Conservation (phyloP, 73 alveolate genomes). For the Paramecium sexaurelia region DNA sequence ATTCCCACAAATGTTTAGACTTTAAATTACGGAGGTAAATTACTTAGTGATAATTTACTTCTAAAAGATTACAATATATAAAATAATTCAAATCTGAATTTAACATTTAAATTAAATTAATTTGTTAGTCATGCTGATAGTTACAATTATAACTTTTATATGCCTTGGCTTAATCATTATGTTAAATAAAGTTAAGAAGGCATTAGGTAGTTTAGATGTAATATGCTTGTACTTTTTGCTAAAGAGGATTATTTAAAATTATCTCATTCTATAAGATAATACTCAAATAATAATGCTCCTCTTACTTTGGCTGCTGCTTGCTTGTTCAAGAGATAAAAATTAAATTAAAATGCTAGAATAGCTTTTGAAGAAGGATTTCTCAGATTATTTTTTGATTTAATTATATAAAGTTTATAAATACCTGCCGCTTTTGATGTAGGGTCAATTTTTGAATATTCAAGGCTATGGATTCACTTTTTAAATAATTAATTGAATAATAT, state of each 20-base stretch:
- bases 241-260: background rate
- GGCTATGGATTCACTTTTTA: background rate
- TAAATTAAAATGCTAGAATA: background rate
- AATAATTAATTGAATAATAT: background rate
- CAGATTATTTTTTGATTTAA: background rate
- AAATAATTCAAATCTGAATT: background rate
- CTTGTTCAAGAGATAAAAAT: background rate
- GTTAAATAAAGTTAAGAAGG: slow-evolving; percentile 7
- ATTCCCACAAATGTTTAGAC: slow-evolving; percentile 15
- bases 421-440: background rate
- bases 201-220: background rate
- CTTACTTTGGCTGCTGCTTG: background rate
- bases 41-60: background rate
- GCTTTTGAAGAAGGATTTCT: slow-evolving; percentile 53
- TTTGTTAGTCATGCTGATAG: slow-evolving; percentile 32
- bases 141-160: slow-evolving; percentile 17
- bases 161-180: slow-evolving; percentile 17
- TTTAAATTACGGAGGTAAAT: slow-evolving; percentile 27
- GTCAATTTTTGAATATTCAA: background rate
- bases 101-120: slow-evolving; percentile 9
- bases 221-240: background rate
- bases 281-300: background rate
- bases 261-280: background rate
- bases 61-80: slow-evolving; percentile 30
- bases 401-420: background rate